These are phyloP conservation scores for Chlamydomonas incerta DNA, from an alignment of 139 green algal species.

Conservation along the genomic window DNA sequence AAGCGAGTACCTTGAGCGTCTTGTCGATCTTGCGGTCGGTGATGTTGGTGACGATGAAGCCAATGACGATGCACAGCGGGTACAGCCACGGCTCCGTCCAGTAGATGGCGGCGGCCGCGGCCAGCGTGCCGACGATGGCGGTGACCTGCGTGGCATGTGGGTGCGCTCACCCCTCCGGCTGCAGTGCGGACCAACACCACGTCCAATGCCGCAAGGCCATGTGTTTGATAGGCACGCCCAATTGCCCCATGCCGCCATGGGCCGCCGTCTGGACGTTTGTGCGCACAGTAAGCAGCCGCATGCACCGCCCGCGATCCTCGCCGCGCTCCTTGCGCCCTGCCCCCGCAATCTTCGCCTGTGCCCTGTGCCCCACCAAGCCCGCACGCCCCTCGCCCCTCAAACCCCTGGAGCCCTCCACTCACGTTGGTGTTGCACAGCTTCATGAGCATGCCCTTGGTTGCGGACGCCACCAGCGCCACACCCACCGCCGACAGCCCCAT, in stretches of 20 bases:
- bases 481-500: slow-evolving; percentile 80
- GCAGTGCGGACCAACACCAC: too few species aligned
- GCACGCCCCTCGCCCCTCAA: neutral
- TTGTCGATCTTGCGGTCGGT: slow-evolving; percentile 34
- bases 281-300: too few species aligned
- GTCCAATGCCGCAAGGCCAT: too few species aligned
- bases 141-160: slow-evolving; percentile 16
- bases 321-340: too few species aligned
- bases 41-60: slow-evolving; percentile 67
- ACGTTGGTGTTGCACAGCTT: slow-evolving; percentile 75
- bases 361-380: neutral
- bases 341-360: too few species aligned
- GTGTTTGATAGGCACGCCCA: too few species aligned
- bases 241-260: too few species aligned
- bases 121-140: slow-evolving; percentile 50
- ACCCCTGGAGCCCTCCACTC: slow-evolving; percentile 48
- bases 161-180: too few species aligned
- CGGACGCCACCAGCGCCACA: slow-evolving; percentile 88
- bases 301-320: too few species aligned
- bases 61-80: slow-evolving; percentile 77
- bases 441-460: slow-evolving; percentile 74
- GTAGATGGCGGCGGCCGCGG: slow-evolving; percentile 81
- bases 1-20: slow-evolving; percentile 16
- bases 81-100: slow-evolving; percentile 85
- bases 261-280: too few species aligned